These are phyloP conservation scores for Chloris gayana DNA, from an alignment of 176 grass and related monocot genomes.

Conservation along the genomic window DNA sequence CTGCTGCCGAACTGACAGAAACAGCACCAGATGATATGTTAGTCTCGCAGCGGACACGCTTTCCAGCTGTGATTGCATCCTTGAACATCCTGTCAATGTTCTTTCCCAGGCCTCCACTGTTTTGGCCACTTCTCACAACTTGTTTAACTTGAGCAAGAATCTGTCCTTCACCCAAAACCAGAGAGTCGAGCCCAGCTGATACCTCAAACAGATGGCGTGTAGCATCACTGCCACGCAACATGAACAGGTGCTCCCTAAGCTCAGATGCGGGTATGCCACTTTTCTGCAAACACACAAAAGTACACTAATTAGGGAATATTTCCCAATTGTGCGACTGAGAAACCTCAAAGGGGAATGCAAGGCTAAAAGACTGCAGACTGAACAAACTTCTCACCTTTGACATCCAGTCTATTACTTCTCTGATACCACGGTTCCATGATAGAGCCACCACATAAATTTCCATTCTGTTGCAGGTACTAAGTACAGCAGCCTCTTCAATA, in stretches of 20 bases:
- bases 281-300: constrained; percentile 49
- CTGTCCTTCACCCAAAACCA: constrained; percentile 87
- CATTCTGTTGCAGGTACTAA: constrained; percentile 98
- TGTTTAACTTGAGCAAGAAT: constrained; percentile 93
- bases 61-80: constrained; percentile 90
- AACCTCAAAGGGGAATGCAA: constrained; percentile 24
- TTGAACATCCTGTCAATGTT: constrained; percentile 99
- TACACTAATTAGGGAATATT: constrained; percentile 30
- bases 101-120: constrained; percentile 79
- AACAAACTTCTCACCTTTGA: constrained; percentile 69
- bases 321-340: constrained; percentile 3
- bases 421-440: constrained; percentile 96
- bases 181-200: constrained; percentile 81
- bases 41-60: constrained; percentile 77
- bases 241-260: constrained; percentile 82
- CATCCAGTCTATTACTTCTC: constrained; percentile 99
- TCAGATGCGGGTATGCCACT: constrained; percentile 81
- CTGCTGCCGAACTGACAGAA: constrained; percentile 93
- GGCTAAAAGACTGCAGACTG: constrained; percentile 5
- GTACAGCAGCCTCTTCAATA: constrained; percentile 98
- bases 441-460: constrained; percentile 94
- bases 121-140: constrained; percentile 81
- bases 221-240: constrained; percentile 80
- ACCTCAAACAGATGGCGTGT: constrained; percentile 87
- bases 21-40: constrained; percentile 90